Evolutionary conservation across 768 basidiomycete genomes (phyloP).

Genomic region (Boletus rufocinnamomeus): DNA sequence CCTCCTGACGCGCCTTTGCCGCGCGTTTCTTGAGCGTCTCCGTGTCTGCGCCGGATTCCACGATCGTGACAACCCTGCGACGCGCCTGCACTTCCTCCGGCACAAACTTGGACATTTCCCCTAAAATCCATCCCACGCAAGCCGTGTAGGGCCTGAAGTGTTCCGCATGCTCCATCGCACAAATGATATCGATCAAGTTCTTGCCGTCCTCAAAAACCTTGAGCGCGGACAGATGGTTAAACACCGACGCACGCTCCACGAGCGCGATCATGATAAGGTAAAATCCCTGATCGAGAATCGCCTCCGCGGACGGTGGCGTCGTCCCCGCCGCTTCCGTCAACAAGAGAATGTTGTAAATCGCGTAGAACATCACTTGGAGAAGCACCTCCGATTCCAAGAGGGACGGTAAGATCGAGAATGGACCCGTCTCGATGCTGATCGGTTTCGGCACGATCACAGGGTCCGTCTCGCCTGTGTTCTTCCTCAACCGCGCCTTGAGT

Average conservation of each 20-base stretch:
- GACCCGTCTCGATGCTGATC: slow-evolving; percentile 62
- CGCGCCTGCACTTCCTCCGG: slow-evolving; percentile 58
- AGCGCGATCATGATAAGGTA: slow-evolving; percentile 86
- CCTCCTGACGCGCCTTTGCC: slow-evolving; percentile 87
- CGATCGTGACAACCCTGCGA: slow-evolving; percentile 44
- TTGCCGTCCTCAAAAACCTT: slow-evolving; percentile 59
- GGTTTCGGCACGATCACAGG: slow-evolving; percentile 76
- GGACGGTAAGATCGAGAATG: slow-evolving; percentile 64
- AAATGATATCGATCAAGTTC: slow-evolving; percentile 71
- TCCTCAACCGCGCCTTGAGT: slow-evolving; percentile 65
- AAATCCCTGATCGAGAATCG: slow-evolving; percentile 85
- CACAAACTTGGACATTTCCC: slow-evolving; percentile 54
- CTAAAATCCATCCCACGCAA: slow-evolving; percentile 76
- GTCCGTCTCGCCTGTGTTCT: slow-evolving; percentile 59
- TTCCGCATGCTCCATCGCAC: slow-evolving; percentile 75
- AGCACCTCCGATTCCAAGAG: slow-evolving; percentile 72
- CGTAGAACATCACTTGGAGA: slow-evolving; percentile 81
- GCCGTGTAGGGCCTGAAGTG: slow-evolving; percentile 71
- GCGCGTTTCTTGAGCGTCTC: slow-evolving; percentile 79
- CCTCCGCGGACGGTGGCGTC: slow-evolving; percentile 78
- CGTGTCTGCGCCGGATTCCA: slow-evolving; percentile 44
- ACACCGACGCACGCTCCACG: slow-evolving; percentile 64
- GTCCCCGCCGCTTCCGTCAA: slow-evolving; percentile 60
- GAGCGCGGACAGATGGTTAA: slow-evolving; percentile 57
- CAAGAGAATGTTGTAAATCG: slow-evolving; percentile 71